A percentile compares a stretch with the other conserved stretches of the same genome.
Conservation (phyloP, 106 monocot species). For the Allium cepa region DNA sequence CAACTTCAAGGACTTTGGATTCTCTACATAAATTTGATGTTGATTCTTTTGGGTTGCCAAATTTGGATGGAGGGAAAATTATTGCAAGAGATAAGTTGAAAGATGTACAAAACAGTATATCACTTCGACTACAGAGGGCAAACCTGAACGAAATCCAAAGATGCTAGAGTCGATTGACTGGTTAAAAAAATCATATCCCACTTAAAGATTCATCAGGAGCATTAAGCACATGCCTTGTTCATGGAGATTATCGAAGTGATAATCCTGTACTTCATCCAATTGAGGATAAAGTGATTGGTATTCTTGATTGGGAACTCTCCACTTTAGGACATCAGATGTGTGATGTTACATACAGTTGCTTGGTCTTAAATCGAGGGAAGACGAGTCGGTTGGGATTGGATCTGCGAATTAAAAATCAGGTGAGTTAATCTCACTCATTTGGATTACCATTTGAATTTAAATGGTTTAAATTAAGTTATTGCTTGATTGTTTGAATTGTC, state of each 20-base stretch:
- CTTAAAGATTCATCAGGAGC: conserved; percentile 55
- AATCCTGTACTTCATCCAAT: conserved; percentile 93
- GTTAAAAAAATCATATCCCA: conserved; percentile 75
- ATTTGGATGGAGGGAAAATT: conserved; percentile 85
- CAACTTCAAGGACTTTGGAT: conserved; percentile 64
- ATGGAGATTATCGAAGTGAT: conserved; percentile 93
- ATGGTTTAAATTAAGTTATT: too few relatives aligned
- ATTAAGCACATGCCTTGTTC: conserved; percentile 77
- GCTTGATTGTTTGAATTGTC: too few relatives aligned
- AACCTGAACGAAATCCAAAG: conserved; percentile 52
- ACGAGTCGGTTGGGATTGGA: too few relatives aligned
- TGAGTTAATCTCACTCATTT: too few relatives aligned
- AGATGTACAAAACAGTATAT: conserved; percentile 95
- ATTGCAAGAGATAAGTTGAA: conserved; percentile 91
- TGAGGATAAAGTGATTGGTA: conserved; percentile 90
- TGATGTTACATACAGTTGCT: conserved; percentile 85
- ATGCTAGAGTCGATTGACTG: conserved; percentile 86
- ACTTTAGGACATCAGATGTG: conserved; percentile 98
- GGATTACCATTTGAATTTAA: too few relatives aligned
- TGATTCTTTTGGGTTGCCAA: conserved; percentile 62
- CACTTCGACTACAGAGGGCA: conserved; percentile 79
- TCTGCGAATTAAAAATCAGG: too few relatives aligned
- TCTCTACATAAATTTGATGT: conserved; percentile 83
- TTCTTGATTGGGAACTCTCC: conserved; percentile 98
- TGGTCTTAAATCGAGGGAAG: too few relatives aligned